A percentile compares a stretch with the other conserved stretches of the same genome.
Evolutionary conservation across 139 green algal genomes (phyloP).

Genomic region (Micractinium conductrix): DNA sequence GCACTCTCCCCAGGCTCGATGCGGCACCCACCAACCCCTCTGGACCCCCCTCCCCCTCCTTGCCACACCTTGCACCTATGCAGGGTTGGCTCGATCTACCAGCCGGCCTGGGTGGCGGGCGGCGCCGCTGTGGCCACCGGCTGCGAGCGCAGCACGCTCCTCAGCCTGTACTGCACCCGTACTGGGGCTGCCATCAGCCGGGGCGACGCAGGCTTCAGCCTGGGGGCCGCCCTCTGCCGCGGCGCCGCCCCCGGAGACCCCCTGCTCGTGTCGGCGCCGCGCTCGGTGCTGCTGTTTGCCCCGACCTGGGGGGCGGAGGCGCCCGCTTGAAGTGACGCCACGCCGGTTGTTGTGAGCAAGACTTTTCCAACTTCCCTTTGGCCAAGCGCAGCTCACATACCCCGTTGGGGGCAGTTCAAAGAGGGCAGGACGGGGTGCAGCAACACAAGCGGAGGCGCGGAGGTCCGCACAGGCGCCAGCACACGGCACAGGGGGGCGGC

Average conservation of each 20-base stretch:
- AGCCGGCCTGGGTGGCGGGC: constrained; percentile 45
- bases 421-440: too few relatives aligned
- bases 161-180: constrained; percentile 34
- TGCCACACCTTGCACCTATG: background rate
- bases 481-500: too few relatives aligned
- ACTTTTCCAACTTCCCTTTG: too few relatives aligned
- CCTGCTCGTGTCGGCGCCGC: background rate
- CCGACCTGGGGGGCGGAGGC: constrained; percentile 19
- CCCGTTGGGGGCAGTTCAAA: too few relatives aligned
- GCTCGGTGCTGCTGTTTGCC: constrained; percentile 4
- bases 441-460: too few relatives aligned
- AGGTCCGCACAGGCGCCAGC: too few relatives aligned
- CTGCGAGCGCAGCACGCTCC: constrained; percentile 18
- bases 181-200: constrained; percentile 26
- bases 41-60: background rate
- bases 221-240: constrained; percentile 31
- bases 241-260: background rate
- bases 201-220: constrained; percentile 14
- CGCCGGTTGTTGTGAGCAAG: too few relatives aligned
- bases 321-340: too few relatives aligned
- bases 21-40: too few relatives aligned
- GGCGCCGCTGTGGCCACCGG: constrained; percentile 37
- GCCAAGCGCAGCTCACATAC: too few relatives aligned
- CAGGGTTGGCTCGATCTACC: constrained; percentile 41
- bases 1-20: too few relatives aligned